A percentile compares a stretch with the other conserved stretches of the same genome.
phyloP scores from a whole-genome alignment of 1,139 yeast genomes.

The Magnusiomyces suaveolens region DNA sequence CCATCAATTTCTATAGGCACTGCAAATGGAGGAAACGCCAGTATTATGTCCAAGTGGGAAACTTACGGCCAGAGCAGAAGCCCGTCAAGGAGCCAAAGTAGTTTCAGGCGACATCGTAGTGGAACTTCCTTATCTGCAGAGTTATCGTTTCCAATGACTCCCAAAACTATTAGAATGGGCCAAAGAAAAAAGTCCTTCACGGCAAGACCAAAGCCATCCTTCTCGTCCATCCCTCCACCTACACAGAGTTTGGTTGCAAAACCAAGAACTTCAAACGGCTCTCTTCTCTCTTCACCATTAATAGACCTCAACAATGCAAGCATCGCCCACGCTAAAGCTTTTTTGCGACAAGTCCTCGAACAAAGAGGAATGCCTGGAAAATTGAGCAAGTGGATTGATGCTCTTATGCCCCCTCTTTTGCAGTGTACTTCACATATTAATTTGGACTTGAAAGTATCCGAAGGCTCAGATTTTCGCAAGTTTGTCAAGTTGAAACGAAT shows the following conservation, averaged over 20 bases:
- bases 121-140: constrained; percentile 21
- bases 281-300: neutral
- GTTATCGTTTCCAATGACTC: constrained; percentile 4
- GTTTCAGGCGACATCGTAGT: constrained; percentile 22
- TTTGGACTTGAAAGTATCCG: constrained; percentile 51
- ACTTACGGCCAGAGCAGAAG: constrained; percentile 10
- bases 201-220: constrained; percentile 9
- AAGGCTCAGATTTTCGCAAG: constrained; percentile 74
- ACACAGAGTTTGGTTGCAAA: constrained; percentile 5
- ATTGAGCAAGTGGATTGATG: constrained; percentile 47
- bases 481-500: constrained; percentile 80
- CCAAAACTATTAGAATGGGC: constrained; percentile 21
- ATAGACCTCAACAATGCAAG: constrained; percentile 35
- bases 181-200: constrained; percentile 21
- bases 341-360: constrained; percentile 55
- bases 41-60: constrained; percentile 6
- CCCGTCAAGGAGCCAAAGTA: constrained; percentile 9
- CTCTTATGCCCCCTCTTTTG: constrained; percentile 40
- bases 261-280: neutral
- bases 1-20: constrained; percentile 17
- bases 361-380: constrained; percentile 52
- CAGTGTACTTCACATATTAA: constrained; percentile 42
- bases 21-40: neutral
- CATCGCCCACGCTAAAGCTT: constrained; percentile 35
- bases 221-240: constrained; percentile 11